Conservation (phyloP, 108 stramenopile species). For the Nannochloropsis gaditana region DNA sequence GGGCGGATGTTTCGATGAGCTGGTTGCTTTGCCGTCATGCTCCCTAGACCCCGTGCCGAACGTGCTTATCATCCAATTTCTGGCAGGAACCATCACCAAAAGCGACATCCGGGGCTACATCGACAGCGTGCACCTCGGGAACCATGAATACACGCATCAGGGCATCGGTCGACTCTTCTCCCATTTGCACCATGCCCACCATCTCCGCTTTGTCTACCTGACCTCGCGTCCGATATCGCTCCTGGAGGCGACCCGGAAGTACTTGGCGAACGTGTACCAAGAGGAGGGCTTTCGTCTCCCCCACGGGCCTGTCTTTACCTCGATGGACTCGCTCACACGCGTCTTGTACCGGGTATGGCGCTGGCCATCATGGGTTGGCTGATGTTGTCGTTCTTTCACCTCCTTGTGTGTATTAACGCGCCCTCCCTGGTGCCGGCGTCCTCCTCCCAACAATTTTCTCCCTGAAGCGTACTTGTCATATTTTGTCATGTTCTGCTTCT, state of each 20-base stretch:
- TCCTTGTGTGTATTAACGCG: too few species aligned
- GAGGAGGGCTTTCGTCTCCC: not conserved
- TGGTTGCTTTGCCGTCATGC: too few species aligned
- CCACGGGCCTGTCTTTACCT: not conserved
- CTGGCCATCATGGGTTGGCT: too few species aligned
- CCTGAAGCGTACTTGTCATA: not conserved
- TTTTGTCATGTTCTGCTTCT: not conserved
- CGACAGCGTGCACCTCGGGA: not conserved
- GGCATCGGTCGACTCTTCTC: constrained; percentile 2
- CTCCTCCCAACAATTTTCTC: too few species aligned
- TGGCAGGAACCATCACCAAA: constrained; percentile 4
- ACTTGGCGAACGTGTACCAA: not conserved
- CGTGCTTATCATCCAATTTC: too few species aligned
- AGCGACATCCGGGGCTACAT: not conserved
- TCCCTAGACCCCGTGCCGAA: too few species aligned
- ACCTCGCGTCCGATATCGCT: not conserved
- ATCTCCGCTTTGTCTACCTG: not conserved
- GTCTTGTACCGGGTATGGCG: not conserved
- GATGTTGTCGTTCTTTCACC: too few species aligned
- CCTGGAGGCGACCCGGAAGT: not conserved
- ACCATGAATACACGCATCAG: not conserved
- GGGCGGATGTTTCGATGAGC: too few species aligned
- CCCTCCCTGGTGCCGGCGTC: too few species aligned
- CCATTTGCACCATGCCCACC: not conserved
- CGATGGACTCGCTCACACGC: not conserved